Evolutionary conservation across 75 land plant genomes (phyloP).

Genomic region (Ceratopteris richardii): DNA sequence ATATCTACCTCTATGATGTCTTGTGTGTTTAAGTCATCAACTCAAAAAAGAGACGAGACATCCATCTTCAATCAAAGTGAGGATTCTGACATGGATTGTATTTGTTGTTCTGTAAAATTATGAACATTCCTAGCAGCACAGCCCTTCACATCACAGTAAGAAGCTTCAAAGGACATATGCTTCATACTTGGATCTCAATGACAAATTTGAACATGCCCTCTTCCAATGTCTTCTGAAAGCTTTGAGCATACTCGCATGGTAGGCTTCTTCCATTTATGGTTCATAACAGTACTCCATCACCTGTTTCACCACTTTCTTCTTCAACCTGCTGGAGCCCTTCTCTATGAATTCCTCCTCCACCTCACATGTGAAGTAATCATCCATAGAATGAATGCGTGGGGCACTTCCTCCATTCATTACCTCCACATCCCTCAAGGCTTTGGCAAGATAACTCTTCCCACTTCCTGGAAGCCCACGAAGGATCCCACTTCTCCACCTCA

Average conservation of each 20-base stretch:
- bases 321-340: constrained; percentile 26
- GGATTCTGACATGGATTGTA: constrained; percentile 63
- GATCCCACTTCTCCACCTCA: too few species aligned
- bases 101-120: constrained; percentile 46
- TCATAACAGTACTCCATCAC: constrained; percentile 90
- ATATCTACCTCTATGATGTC: constrained; percentile 69
- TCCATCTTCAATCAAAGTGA: constrained; percentile 60
- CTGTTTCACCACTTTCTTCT: constrained; percentile 41
- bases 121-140: constrained; percentile 93
- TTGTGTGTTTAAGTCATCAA: constrained; percentile 52
- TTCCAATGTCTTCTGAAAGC: constrained; percentile 83
- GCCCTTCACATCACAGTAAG: constrained; percentile 74
- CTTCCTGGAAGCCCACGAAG: constrained; percentile 93
- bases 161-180: constrained; percentile 71
- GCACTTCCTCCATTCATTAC: constrained; percentile 74
- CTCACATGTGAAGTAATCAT: constrained; percentile 92
- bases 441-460: constrained; percentile 86
- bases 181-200: constrained; percentile 81
- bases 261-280: constrained; percentile 87
- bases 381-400: constrained; percentile 84
- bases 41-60: constrained; percentile 62
- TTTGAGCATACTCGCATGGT: constrained; percentile 83
- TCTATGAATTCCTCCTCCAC: constrained; percentile 63
- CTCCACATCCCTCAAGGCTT: constrained; percentile 72
- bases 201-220: constrained; percentile 72